Percentiles rank a stretch among this genome's conserved stretches.
Evolutionary conservation across 176 grass and related monocot species (phyloP).

Genomic region (Carex littledalei): DNA sequence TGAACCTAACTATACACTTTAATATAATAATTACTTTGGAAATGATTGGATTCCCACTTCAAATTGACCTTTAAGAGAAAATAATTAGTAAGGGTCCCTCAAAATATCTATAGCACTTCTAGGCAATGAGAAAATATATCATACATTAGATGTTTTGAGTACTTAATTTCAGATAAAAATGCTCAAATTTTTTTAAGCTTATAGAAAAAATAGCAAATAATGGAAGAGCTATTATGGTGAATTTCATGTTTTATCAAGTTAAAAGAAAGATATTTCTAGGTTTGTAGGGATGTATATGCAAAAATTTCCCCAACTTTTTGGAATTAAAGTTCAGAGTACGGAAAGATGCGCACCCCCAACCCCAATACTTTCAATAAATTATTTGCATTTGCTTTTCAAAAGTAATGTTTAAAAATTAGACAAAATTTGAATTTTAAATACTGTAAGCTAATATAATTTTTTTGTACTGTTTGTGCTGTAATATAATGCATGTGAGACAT

Average conservation of each 20-base stretch:
- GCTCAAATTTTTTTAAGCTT: background rate
- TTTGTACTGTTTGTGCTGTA: too few relatives aligned
- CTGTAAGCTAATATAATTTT: too few relatives aligned
- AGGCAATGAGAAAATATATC: background rate
- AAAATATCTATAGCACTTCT: background rate
- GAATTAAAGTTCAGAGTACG: background rate
- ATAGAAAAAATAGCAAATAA: background rate
- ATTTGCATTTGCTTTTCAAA: background rate
- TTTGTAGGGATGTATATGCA: background rate
- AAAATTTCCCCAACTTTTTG: background rate
- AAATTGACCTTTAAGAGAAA: background rate
- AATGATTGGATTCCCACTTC: background rate
- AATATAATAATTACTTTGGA: background rate
- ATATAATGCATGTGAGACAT: background rate
- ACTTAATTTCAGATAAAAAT: background rate
- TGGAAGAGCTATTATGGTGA: background rate
- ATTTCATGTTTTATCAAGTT: background rate
- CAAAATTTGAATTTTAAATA: background rate
- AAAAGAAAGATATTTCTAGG: background rate
- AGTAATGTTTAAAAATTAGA: background rate
- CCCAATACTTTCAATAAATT: background rate
- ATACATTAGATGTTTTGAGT: background rate
- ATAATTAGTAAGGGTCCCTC: background rate
- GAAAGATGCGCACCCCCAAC: background rate
- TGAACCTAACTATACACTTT: background rate